These are phyloP conservation scores for Malassezia cuniculi DNA, from an alignment of 1,284 basidiomycete species.

Conservation along the genomic window DNA sequence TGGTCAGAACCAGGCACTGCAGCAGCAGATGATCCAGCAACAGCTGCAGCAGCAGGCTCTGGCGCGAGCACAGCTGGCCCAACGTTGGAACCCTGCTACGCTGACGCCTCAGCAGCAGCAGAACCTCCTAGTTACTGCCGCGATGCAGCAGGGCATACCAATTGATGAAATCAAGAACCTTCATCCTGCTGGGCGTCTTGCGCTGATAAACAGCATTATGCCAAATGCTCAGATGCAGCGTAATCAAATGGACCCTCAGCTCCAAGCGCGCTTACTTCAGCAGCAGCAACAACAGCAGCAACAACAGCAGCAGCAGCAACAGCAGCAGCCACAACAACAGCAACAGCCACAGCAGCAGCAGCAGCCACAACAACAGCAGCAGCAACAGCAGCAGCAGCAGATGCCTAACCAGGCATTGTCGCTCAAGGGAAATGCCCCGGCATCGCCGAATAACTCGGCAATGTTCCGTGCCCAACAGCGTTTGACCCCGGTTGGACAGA, in stretches of 20 bases:
- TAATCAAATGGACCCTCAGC: conserved; percentile 23
- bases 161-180: conserved; percentile 40
- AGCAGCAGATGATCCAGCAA: conserved; percentile 9
- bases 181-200: conserved; percentile 26
- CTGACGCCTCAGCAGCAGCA: conserved; percentile 34
- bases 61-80: conserved; percentile 2
- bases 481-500: neutral
- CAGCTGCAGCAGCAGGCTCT: conserved; percentile 15
- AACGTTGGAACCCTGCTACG: conserved; percentile 20
- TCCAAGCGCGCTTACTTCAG: conserved; percentile 27
- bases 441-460: neutral
- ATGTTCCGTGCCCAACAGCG: neutral
- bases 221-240: conserved; percentile 14
- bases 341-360: conserved; percentile 13
- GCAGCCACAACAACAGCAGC: conserved; percentile 11
- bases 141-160: conserved; percentile 30
- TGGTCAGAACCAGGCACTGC: conserved; percentile 1
- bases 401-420: conserved; percentile 11
- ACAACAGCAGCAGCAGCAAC: conserved; percentile 19
- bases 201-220: conserved; percentile 29
- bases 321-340: conserved; percentile 6
- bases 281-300: conserved; percentile 33
- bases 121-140: conserved; percentile 32
- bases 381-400: conserved; percentile 16
- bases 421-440: neutral